Conservation (phyloP, 1,139 yeast genomes). For the Sugiyamaella neomexicana region DNA sequence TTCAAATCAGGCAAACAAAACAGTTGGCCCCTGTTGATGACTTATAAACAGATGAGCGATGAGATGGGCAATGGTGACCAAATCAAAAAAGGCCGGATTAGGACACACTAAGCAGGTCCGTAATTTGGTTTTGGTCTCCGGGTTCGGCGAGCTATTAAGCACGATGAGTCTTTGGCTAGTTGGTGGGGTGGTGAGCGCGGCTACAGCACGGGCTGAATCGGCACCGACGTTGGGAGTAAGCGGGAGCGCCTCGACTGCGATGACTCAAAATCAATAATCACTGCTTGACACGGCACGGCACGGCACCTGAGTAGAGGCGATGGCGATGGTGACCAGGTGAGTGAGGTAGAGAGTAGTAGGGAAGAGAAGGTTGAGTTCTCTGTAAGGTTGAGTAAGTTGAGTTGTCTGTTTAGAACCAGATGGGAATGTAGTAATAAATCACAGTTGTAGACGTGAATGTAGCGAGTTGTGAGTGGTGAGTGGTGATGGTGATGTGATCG, state of each 20-base stretch:
- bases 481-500: background rate
- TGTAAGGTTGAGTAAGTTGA: background rate
- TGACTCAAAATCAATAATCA: background rate
- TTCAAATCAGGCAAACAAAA: conserved; percentile 8
- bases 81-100: conserved; percentile 3
- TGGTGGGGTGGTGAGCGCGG: background rate
- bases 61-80: conserved; percentile 8
- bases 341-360: background rate
- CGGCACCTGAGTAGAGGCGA: background rate
- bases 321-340: background rate
- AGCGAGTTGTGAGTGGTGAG: too few species aligned
- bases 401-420: too few species aligned
- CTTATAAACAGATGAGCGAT: background rate
- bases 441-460: too few species aligned
- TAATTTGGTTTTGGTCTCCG: background rate
- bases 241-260: background rate
- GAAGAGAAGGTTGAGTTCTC: background rate
- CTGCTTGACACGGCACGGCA: too few species aligned
- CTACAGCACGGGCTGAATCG: background rate
- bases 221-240: background rate
- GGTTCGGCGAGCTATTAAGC: conserved; percentile 2
- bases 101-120: conserved; percentile 1
- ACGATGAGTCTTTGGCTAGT: conserved; percentile 6
- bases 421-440: too few species aligned
- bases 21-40: background rate